Evolutionary conservation across 306 rosid species (phyloP), one percentile per base, ranked within the genome.

Genomic region (Herpetospermum pedunculosum): DNA sequence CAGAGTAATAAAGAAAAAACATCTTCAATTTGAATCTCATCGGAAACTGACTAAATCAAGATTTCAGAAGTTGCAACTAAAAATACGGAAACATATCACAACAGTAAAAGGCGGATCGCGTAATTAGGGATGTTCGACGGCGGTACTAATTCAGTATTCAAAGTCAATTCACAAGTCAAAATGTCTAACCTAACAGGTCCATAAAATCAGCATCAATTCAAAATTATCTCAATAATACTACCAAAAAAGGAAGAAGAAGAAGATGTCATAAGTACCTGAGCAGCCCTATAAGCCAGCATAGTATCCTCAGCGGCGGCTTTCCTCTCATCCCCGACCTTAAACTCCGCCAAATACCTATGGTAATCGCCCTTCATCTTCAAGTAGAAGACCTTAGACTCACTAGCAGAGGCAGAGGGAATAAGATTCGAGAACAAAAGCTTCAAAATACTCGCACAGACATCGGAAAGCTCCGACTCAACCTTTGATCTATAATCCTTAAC

Each of bases 311-410:
- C 85, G 13, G 82, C 82, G 21, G 79, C 77, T 69, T 78, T 81
- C 19, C 85, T 77, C 43, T 70, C 85, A 5, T 52, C 48, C 1
- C 82, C 82, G 13, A 71, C 58, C 74, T 78, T 70, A 72, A 81
- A 81, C 74, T 81, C 85, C 28, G 85, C 85, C 50, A 81, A 67
- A 67, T 81, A 81, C 58, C 85, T 19, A 35, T 75, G 72, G 54
- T 81, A 81, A 78, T 81, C 85, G 15, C 82, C 85, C 48, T 78
- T 78, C 85, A 81, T 81, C 79, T 81, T 81, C 52, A 77, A 75
- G 70, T 78, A 81, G 65, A 81, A 81, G 58, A 81, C 82, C 77
- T 81, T 81, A 21, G 85, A 81, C 8, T 81, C 85, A 8, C 77
- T 77, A 23, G 76, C 76, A 30, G 76, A 28, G 4, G 84, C 77